Percentiles rank a stretch among this genome's conserved stretches.
Conservation (phyloP, 352 stramenopile species). For the Globisporangium viniferum region DNA sequence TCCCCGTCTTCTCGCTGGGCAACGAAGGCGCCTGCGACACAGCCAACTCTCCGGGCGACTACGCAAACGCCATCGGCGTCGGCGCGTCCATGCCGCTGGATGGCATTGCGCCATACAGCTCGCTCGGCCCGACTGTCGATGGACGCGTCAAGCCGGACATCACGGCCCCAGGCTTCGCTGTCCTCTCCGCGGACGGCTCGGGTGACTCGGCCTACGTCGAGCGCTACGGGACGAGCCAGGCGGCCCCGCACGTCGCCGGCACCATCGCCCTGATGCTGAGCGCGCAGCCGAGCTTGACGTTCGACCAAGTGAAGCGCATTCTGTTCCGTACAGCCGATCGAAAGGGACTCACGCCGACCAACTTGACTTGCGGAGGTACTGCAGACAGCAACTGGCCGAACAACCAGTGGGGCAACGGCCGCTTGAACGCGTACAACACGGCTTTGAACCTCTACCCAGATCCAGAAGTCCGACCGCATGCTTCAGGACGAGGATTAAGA, state of each 20-base stretch:
- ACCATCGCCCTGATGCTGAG: conserved; percentile 19
- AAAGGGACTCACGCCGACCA: conserved; percentile 5
- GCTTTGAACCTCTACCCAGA: conserved; percentile 15
- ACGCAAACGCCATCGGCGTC: conserved; percentile 31
- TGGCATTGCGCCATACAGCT: conserved; percentile 21
- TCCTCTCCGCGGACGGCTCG: conserved; percentile 10
- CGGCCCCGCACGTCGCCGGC: conserved; percentile 26
- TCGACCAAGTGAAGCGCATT: conserved; percentile 8
- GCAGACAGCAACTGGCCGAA: conserved; percentile 27
- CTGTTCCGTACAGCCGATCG: conserved; percentile 13
- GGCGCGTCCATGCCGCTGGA: conserved; percentile 23
- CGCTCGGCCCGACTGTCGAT: conserved; percentile 19
- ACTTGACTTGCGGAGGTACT: conserved; percentile 26
- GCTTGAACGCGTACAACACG: conserved; percentile 17
- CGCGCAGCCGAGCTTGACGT: conserved; percentile 11
- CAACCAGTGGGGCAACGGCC: conserved; percentile 34
- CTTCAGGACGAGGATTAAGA: too few species aligned
- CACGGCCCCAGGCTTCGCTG: conserved; percentile 19
- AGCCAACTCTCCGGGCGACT: conserved; percentile 23
- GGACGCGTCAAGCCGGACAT: conserved; percentile 28
- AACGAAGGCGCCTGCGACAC: conserved; percentile 25
- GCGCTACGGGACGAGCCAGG: conserved; percentile 22
- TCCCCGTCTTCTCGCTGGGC: conserved; percentile 21
- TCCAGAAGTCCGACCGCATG: too few species aligned
- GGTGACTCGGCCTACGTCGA: conserved; percentile 1